Evolutionary conservation across 1,284 basidiomycete species (phyloP).

Genomic region (Ceratobasidium sp.): DNA sequence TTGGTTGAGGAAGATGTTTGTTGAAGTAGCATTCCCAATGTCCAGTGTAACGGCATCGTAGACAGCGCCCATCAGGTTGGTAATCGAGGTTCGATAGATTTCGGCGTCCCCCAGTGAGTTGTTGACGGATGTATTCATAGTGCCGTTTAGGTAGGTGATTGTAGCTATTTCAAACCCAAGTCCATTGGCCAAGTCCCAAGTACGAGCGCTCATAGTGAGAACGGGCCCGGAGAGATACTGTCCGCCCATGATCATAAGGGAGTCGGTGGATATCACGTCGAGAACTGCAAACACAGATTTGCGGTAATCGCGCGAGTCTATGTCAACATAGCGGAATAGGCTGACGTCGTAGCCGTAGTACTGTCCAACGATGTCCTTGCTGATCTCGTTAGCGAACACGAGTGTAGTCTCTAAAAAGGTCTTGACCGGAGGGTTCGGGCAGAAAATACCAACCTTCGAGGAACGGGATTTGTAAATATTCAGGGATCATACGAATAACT

Average conservation of each 20-base stretch:
- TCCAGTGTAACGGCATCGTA: not conserved
- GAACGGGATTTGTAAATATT: not conserved
- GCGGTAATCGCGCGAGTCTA: constrained; percentile 9
- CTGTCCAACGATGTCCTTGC: constrained; percentile 15
- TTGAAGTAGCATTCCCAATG: not conserved
- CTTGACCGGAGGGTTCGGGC: not conserved
- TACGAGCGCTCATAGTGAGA: not conserved
- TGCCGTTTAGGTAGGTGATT: not conserved
- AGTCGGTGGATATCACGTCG: constrained; percentile 31
- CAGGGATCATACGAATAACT: too few relatives aligned
- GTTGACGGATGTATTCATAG: not conserved
- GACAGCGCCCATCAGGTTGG: constrained; percentile 1
- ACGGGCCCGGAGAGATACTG: not conserved
- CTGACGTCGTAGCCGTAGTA: constrained; percentile 13
- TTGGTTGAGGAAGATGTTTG: constrained; percentile 5
- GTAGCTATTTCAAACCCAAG: not conserved
- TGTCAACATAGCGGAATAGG: not conserved
- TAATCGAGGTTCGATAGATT: not conserved
- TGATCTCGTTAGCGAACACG: not conserved
- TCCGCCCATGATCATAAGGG: not conserved
- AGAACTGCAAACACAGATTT: constrained; percentile 17
- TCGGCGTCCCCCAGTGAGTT: not conserved
- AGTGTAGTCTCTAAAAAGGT: constrained; percentile 13
- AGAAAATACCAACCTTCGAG: constrained; percentile 3
- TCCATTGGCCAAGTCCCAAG: not conserved